Conservation (phyloP, 2,329 filamentous ascomycete species). For the Chaetomium olivaceum region DNA sequence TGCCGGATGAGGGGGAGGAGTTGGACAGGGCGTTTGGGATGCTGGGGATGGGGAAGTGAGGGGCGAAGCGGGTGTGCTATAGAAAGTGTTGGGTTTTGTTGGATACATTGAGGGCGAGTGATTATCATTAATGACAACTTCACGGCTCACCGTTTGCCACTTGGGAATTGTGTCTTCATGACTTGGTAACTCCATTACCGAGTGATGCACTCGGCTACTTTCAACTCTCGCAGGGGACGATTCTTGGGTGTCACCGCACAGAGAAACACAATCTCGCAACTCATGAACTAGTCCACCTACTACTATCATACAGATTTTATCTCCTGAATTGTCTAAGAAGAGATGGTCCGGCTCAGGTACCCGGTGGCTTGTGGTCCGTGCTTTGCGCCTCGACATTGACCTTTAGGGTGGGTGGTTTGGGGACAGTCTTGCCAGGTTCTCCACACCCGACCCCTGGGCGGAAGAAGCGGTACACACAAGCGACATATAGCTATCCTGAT, state of each 20-base stretch:
- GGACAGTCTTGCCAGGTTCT: too few species aligned
- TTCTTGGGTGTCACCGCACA: too few species aligned
- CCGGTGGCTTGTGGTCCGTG: slow-evolving; percentile 1
- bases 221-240: too few species aligned
- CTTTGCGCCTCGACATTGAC: slow-evolving; percentile 5
- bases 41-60: slow-evolving; percentile 36
- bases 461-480: too few species aligned
- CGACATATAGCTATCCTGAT: too few species aligned
- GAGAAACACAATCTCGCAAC: neutral
- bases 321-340: too few species aligned
- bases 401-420: too few species aligned
- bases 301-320: too few species aligned
- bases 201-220: too few species aligned
- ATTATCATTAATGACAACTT: neutral
- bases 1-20: slow-evolving; percentile 54
- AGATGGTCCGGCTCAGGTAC: neutral
- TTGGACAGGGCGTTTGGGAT: slow-evolving; percentile 60
- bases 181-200: neutral
- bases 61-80: neutral
- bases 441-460: too few species aligned
- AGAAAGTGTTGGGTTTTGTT: neutral
- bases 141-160: too few species aligned
- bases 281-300: neutral
- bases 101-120: neutral
- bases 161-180: neutral